These are phyloP conservation scores for Nannizziopsis barbatae DNA, from an alignment of 2,329 filamentous ascomycete genomes.

Conservation along the genomic window DNA sequence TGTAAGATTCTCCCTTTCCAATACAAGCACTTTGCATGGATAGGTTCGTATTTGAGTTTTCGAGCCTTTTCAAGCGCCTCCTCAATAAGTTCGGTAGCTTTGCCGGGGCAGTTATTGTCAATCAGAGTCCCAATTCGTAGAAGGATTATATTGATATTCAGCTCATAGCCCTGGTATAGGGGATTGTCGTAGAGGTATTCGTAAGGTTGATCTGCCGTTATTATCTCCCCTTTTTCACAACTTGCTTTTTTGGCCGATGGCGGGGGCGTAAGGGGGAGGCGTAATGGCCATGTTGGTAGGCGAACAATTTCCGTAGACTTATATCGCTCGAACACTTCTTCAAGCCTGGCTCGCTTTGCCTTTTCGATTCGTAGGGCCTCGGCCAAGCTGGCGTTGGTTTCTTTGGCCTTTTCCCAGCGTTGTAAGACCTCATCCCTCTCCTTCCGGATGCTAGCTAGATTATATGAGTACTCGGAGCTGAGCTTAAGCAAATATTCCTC, in stretches of 20 bases:
- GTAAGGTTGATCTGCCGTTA: not conserved
- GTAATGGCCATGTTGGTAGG: slow-evolving; percentile 1
- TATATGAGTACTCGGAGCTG: not conserved
- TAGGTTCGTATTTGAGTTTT: slow-evolving; percentile 7
- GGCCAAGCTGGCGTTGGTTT: not conserved
- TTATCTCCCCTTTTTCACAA: not conserved
- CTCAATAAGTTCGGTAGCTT: slow-evolving; percentile 3
- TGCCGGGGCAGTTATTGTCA: slow-evolving; percentile 3
- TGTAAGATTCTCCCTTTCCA: slow-evolving; percentile 23
- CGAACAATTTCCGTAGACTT: not conserved
- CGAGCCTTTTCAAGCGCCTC: slow-evolving; percentile 5
- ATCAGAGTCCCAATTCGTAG: not conserved
- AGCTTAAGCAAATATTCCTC: slow-evolving; percentile 1
- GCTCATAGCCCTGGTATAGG: slow-evolving; percentile 8
- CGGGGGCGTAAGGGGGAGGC: not conserved
- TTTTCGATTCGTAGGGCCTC: slow-evolving; percentile 4
- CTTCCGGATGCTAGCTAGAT: slow-evolving; percentile 2
- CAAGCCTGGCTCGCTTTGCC: not conserved
- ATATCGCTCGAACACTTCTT: not conserved
- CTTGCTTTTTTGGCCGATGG: not conserved
- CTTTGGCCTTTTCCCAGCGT: slow-evolving; percentile 1
- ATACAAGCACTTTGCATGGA: slow-evolving; percentile 18
- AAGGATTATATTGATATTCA: slow-evolving; percentile 7
- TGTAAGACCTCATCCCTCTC: slow-evolving; percentile 6
- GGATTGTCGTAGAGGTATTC: slow-evolving; percentile 11